These are phyloP conservation scores for Saitozyma sp. DNA, from an alignment of 768 basidiomycete genomes.

Conservation along the genomic window DNA sequence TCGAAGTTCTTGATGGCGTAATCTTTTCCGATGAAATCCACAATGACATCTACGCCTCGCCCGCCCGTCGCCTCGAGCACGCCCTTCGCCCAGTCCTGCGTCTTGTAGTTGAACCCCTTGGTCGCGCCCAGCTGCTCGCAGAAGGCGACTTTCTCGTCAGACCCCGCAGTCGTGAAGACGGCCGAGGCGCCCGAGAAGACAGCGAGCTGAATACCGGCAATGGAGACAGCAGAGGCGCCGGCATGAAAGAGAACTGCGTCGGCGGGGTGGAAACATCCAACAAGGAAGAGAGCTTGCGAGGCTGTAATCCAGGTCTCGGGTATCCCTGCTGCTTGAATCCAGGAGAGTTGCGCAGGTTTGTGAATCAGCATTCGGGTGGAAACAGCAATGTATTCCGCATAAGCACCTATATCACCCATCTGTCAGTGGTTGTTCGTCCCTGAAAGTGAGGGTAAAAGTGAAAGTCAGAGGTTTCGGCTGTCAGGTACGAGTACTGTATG, in stretches of 20 bases:
- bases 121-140: conserved; percentile 52
- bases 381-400: conserved; percentile 79
- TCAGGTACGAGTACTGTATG: too few species aligned
- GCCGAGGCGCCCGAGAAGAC: too few species aligned
- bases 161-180: conserved; percentile 83
- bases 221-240: conserved; percentile 79
- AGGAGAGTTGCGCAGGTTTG: conserved; percentile 74
- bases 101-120: conserved; percentile 89
- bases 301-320: conserved; percentile 88
- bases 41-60: conserved; percentile 77
- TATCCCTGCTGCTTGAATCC: conserved; percentile 81
- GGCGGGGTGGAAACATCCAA: conserved; percentile 67
- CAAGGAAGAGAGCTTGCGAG: conserved; percentile 66
- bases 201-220: conserved; percentile 84
- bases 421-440: too few species aligned
- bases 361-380: conserved; percentile 65
- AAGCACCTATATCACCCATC: conserved; percentile 65
- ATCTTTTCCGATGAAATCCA: conserved; percentile 64
- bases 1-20: conserved; percentile 46
- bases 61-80: too few species aligned
- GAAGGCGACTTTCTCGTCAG: conserved; percentile 76
- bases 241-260: conserved; percentile 85
- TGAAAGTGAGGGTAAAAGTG: not conserved
- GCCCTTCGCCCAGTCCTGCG: too few species aligned
- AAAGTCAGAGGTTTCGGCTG: too few species aligned